Percentiles rank a stretch among this genome's conserved stretches.
phyloP scores from a whole-genome alignment of 1,284 basidiomycete species.

The Trichosporon inkin region DNA sequence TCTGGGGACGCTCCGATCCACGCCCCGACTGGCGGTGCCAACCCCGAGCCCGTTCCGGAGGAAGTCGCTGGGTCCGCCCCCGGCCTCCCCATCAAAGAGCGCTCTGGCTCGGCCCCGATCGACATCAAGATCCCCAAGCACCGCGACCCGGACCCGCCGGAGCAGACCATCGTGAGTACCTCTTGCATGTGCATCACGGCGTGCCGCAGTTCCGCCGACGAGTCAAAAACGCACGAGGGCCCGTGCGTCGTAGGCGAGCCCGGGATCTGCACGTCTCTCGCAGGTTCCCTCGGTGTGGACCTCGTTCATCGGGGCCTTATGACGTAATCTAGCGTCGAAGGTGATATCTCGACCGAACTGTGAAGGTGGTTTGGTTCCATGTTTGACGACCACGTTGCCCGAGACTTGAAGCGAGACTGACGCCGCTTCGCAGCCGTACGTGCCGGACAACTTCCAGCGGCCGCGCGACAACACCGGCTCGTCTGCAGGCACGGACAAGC shows the following conservation, averaged over 20 bases:
- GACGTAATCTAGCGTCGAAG: background rate
- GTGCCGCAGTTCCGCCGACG: background rate
- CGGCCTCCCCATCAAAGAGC: constrained; percentile 31
- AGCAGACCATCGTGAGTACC: constrained; percentile 41
- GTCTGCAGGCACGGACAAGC: constrained; percentile 1
- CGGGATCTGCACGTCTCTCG: background rate
- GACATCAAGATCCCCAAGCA: constrained; percentile 24
- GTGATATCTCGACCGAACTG: background rate
- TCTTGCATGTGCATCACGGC: background rate
- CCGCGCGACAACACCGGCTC: constrained; percentile 10
- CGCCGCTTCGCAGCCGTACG: constrained; percentile 37
- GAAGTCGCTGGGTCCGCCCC: constrained; percentile 34
- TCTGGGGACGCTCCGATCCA: constrained; percentile 9
- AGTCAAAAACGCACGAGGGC: background rate
- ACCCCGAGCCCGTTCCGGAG: background rate
- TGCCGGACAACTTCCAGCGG: constrained; percentile 42
- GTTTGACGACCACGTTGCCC: background rate
- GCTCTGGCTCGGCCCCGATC: background rate
- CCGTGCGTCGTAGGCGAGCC: background rate
- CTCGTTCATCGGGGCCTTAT: background rate
- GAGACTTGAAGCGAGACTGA: background rate
- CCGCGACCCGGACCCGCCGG: constrained; percentile 16
- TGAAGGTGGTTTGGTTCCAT: background rate
- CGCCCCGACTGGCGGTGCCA: constrained; percentile 6
- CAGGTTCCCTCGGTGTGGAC: background rate